Evolutionary conservation across 2,329 filamentous ascomycete species (phyloP).

Genomic region (Ophiostoma tasmaniense): DNA sequence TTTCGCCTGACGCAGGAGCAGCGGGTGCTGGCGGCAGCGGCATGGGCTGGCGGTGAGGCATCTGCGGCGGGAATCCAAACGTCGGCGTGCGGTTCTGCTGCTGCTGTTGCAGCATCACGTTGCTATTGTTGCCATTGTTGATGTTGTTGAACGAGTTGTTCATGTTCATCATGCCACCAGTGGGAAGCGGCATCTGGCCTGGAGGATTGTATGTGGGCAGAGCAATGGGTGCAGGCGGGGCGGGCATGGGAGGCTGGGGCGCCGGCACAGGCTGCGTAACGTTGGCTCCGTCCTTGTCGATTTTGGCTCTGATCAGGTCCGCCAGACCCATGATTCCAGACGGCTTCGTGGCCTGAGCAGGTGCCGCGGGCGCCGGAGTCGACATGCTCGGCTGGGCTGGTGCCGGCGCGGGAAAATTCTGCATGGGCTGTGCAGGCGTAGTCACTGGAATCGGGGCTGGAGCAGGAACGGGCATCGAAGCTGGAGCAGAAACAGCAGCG

Average conservation of each 20-base stretch:
- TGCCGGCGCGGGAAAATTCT: neutral
- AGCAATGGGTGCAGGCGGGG: neutral
- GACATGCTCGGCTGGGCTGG: neutral
- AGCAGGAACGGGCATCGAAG: neutral
- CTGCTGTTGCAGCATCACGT: conserved; percentile 14
- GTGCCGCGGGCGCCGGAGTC: neutral
- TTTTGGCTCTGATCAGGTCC: conserved; percentile 24
- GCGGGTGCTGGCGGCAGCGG: neutral
- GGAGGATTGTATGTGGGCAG: neutral
- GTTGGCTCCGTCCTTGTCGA: conserved; percentile 16
- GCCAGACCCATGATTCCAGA: conserved; percentile 19
- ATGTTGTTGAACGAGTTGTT: neutral
- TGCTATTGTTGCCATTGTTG: conserved; percentile 15
- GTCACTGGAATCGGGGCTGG: neutral
- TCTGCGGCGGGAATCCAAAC: conserved; percentile 5
- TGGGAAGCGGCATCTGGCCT: neutral
- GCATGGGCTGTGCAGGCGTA: neutral
- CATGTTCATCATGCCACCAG: neutral
- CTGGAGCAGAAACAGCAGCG: neutral
- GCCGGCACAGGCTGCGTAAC: neutral
- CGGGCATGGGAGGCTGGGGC: neutral
- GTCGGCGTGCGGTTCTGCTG: conserved; percentile 13
- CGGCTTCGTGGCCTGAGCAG: neutral
- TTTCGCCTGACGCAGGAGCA: neutral
- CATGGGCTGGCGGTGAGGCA: conserved; percentile 23